These are phyloP conservation scores for Lecanoromycetidae sp. DNA, from an alignment of 2,329 filamentous ascomycete genomes.

Conservation along the genomic window DNA sequence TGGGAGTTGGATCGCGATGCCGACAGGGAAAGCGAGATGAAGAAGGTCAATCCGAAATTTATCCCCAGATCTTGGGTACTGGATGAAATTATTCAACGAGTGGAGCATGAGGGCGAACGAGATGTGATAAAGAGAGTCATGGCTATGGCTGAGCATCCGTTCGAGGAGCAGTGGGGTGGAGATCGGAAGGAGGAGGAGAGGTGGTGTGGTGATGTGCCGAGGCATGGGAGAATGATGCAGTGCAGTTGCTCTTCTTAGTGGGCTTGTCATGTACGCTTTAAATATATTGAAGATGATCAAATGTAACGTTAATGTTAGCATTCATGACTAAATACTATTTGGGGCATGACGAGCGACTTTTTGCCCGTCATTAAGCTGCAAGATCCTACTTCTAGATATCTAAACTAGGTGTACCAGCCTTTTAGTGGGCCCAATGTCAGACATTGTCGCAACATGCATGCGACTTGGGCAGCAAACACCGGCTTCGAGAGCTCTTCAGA, in stretches of 20 bases:
- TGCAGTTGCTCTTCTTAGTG: conserved; percentile 68
- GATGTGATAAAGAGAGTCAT: conserved; percentile 66
- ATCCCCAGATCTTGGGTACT: conserved; percentile 82
- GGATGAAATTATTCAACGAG: conserved; percentile 80
- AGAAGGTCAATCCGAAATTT: conserved; percentile 82
- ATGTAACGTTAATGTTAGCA: too few species aligned
- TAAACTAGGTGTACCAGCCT: too few species aligned
- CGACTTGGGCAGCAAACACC: too few species aligned
- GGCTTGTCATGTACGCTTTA: too few species aligned
- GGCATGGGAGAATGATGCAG: conserved; percentile 66
- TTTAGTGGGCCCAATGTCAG: too few species aligned
- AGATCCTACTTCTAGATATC: too few species aligned
- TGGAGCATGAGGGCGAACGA: conserved; percentile 72
- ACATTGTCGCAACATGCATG: too few species aligned
- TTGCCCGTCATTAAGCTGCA: too few species aligned
- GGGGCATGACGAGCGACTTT: too few species aligned
- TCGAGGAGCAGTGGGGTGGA: conserved; percentile 68
- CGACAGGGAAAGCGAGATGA: conserved; percentile 65
- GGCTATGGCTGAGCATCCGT: conserved; percentile 73
- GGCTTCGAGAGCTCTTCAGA: too few species aligned
- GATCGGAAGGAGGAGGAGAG: conserved; percentile 52
- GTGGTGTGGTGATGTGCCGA: conserved; percentile 66
- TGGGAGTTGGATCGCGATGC: conserved; percentile 48
- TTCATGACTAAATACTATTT: too few species aligned
- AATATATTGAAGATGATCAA: too few species aligned